Percentiles rank a stretch among this genome's conserved stretches.
Conservation (phyloP, 2,329 filamentous ascomycete genomes). For the Xylariaceae sp. region DNA sequence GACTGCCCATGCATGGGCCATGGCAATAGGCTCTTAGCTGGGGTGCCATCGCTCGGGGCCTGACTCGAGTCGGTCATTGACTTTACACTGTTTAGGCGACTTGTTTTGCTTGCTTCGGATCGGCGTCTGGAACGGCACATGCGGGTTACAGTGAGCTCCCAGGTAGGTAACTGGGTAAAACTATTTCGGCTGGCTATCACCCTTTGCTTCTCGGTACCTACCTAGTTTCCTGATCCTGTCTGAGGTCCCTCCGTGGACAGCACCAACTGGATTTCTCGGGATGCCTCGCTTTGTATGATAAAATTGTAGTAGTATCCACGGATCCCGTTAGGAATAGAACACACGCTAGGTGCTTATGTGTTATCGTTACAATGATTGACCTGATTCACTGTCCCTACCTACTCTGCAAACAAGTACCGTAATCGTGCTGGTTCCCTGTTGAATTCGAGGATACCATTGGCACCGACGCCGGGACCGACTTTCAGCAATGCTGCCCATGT, state of each 20-base stretch:
- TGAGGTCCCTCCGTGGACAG: background rate
- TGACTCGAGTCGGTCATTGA: constrained; percentile 4
- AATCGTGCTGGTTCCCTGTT: no score
- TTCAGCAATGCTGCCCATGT: no score
- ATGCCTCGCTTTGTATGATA: constrained; percentile 7
- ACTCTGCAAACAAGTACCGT: no score
- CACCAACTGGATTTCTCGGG: background rate
- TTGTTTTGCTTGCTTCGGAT: constrained; percentile 10
- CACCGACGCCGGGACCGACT: no score
- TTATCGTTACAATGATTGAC: background rate
- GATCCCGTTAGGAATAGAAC: background rate
- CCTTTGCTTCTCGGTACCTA: background rate
- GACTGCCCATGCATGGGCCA: background rate
- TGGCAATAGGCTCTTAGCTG: background rate
- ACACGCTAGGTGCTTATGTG: background rate
- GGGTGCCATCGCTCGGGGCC: background rate
- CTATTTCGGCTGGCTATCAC: background rate
- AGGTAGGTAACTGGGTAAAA: background rate
- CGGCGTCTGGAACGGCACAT: constrained; percentile 8
- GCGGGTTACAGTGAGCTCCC: background rate
- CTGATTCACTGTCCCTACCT: background rate
- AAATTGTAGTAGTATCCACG: background rate
- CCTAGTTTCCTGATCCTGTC: background rate
- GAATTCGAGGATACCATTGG: no score
- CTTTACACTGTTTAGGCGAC: constrained; percentile 1